Base-by-base conservation (phyloP, 2,329 filamentous ascomycete genomes). In the Pseudogymnoascus sp. region DNA sequence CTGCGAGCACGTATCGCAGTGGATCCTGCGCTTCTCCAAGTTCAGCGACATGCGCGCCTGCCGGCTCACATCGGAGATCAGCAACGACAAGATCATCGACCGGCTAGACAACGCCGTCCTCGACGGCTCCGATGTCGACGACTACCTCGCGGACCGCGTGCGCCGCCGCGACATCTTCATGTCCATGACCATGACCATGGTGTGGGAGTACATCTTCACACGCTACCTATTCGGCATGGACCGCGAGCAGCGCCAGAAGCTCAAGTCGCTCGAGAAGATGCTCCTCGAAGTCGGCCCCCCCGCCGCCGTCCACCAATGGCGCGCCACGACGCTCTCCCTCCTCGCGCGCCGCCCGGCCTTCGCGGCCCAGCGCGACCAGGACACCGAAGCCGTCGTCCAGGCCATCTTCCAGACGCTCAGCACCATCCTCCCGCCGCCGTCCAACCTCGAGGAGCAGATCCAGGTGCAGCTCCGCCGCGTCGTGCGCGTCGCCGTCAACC, bases 221-320 rank as follows among this genome's bases (percentile, higher is more conserved):
- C 87, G 94, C 66, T 99, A 99, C 74, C 86, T 99, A 26, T 99
- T 99, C 74, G 94, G 94, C 70, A 96, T 99, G 91, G 94, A 99
- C 74, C 85, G 92, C 69, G 94, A 97, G 76, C 94, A 99, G 76
- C 86, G 94, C 69, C 92, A 97, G 75, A 97, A 97, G 76, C 87
- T 99, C 74, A 97, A 99, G 78, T 87, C 89, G 35, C 83, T 99
- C 7, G 95, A 99, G 78, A 97, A 96, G 79, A 87, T 90, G 39
- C 82, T 99, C 31, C 83, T 84, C 19, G 94, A 99, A 73, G 90
- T 96, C 69, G 94, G 93, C 59, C 91, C 93, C 29, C 81, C 83
- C 61, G 83, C 88, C 64, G 92, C 95, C n/a, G 93, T 99, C 49
- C 91, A 94, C 63, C 92, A 94, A 77, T 99, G 94, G 94, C 91